A percentile compares a stretch with the other conserved stretches of the same genome.
Conservation (phyloP, 2,329 filamentous ascomycete species). For the Blastomyces silverae region DNA sequence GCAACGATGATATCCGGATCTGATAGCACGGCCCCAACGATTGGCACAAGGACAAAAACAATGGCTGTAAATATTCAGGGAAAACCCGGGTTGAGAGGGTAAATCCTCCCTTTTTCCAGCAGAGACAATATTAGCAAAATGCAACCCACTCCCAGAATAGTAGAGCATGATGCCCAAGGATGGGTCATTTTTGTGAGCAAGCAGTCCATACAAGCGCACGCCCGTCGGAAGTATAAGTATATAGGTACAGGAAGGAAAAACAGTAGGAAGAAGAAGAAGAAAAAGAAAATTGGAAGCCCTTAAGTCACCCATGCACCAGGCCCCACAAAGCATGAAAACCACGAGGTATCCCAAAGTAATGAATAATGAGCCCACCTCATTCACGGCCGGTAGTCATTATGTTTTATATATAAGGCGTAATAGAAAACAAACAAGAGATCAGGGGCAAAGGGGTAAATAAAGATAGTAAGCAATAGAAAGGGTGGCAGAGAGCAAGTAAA, state of each 20-base stretch:
- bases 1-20: neutral
- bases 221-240: constrained; percentile 14
- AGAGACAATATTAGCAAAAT: neutral
- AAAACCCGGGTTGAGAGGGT: neutral
- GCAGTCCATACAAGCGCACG: neutral
- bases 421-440: neutral
- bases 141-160: neutral
- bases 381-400: neutral
- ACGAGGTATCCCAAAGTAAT: constrained; percentile 1
- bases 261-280: constrained; percentile 18
- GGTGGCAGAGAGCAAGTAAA: neutral
- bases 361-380: neutral
- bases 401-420: neutral
- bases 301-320: neutral
- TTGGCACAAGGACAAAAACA: neutral
- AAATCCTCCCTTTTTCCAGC: neutral
- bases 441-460: neutral
- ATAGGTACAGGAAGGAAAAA: constrained; percentile 17
- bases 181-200: neutral
- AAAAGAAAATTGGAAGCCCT: constrained; percentile 15
- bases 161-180: neutral
- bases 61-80: neutral
- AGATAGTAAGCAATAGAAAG: neutral
- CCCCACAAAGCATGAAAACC: neutral
- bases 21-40: neutral